These are phyloP conservation scores for Adansonia rubrostipa DNA, from an alignment of 441 rosid genomes.

Conservation along the genomic window DNA sequence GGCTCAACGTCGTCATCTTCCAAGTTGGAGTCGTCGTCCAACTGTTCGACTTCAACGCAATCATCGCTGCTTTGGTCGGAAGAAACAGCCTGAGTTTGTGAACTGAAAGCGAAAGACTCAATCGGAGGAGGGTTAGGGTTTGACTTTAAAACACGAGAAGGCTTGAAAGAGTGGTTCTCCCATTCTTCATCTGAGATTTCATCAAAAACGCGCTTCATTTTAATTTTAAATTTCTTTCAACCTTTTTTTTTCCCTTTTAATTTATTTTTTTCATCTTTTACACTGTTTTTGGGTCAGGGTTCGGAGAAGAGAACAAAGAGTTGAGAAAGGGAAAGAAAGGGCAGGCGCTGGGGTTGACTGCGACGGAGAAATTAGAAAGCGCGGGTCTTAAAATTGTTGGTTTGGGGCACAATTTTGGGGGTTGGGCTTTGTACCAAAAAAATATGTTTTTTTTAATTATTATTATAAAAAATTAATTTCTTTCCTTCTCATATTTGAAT, in stretches of 20 bases:
- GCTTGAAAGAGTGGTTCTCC: constrained; percentile 75
- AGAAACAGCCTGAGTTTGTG: constrained; percentile 5
- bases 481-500: too few species aligned
- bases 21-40: constrained; percentile 38
- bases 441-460: too few species aligned
- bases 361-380: background rate
- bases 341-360: background rate
- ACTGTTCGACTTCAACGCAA: constrained; percentile 44
- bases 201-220: constrained; percentile 82
- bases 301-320: background rate
- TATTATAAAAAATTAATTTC: too few species aligned
- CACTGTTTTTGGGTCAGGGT: background rate
- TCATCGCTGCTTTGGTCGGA: constrained; percentile 46
- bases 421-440: background rate
- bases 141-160: constrained; percentile 72
- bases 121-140: constrained; percentile 59
- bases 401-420: background rate
- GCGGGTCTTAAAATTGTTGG: constrained; percentile 6
- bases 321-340: background rate
- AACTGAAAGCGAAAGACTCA: constrained; percentile 72
- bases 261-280: background rate
- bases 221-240: background rate
- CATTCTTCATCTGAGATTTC: constrained; percentile 97
- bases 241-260: background rate
- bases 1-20: constrained; percentile 63